These are phyloP conservation scores for Nicotiana attenuata DNA, from an alignment of 257 asterid genomes.

Conservation along the genomic window DNA sequence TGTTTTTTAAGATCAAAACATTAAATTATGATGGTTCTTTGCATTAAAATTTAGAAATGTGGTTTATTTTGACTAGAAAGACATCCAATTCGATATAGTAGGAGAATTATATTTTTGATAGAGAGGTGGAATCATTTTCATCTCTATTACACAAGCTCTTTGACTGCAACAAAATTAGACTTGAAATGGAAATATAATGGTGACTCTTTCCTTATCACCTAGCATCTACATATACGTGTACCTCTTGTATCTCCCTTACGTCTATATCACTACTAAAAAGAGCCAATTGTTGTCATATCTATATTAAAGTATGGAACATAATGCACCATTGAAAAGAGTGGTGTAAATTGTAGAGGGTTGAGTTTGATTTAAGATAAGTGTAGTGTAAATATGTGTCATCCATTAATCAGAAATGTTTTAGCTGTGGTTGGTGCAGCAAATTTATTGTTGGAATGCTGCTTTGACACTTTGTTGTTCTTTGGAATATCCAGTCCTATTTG, in stretches of 20 bases:
- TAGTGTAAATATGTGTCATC: background rate
- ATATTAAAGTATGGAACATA: background rate
- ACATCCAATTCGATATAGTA: background rate
- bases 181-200: background rate
- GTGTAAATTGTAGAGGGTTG: background rate
- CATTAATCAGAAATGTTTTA: background rate
- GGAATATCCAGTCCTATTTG: background rate
- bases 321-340: background rate
- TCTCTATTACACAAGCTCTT: background rate
- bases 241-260: background rate
- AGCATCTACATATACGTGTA: background rate
- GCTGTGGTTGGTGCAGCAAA: background rate
- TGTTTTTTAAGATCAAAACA: background rate
- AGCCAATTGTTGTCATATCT: background rate
- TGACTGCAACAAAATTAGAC: background rate
- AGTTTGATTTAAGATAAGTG: background rate
- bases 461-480: background rate
- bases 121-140: background rate
- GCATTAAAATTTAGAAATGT: background rate
- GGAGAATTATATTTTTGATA: background rate
- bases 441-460: background rate
- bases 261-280: background rate
- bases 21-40: background rate
- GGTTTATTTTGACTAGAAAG: background rate
- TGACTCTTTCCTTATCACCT: background rate